A percentile compares a stretch with the other conserved stretches of the same genome.
Conservation (phyloP, 805 yeast genomes). For the Kluyveromyces dobzhanskii region DNA sequence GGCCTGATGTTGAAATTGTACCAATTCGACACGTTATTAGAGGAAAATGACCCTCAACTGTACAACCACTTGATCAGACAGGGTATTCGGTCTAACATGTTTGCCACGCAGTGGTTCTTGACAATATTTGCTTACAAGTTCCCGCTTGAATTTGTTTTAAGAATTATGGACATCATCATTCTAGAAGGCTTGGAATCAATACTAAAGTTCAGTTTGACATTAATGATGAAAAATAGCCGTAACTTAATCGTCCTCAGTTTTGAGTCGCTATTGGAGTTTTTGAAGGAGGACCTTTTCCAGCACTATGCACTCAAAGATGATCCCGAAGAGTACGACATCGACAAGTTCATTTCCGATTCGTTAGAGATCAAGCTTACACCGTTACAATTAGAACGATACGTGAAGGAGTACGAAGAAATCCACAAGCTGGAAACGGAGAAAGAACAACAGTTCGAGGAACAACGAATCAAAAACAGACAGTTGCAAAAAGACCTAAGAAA, state of each 20-base stretch:
- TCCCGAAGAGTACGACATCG: slow-evolving; percentile 46
- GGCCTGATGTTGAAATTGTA: slow-evolving; percentile 79
- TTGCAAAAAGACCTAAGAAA: slow-evolving; percentile 65
- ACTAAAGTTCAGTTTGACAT: slow-evolving; percentile 72
- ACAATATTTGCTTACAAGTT: slow-evolving; percentile 93
- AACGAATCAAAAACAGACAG: slow-evolving; percentile 60
- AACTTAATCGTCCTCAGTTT: slow-evolving; percentile 54
- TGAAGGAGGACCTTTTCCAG: slow-evolving; percentile 74
- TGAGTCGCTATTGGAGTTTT: slow-evolving; percentile 66
- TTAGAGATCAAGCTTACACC: slow-evolving; percentile 69
- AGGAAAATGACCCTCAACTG: slow-evolving; percentile 63
- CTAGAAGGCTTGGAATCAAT: slow-evolving; percentile 89
- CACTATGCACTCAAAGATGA: slow-evolving; percentile 36
- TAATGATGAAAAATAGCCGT: slow-evolving; percentile 62
- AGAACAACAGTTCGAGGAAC: slow-evolving; percentile 52
- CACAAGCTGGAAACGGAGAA: slow-evolving; percentile 58
- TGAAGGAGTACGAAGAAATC: slow-evolving; percentile 68
- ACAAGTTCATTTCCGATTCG: slow-evolving; percentile 71
- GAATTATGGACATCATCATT: slow-evolving; percentile 81
- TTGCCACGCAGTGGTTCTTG: slow-evolving; percentile 95
- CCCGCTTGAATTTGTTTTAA: slow-evolving; percentile 77
- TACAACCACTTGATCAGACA: slow-evolving; percentile 72
- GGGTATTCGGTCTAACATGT: slow-evolving; percentile 89
- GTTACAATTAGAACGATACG: slow-evolving; percentile 58
- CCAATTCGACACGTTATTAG: slow-evolving; percentile 84